Evolutionary conservation across 768 basidiomycete species (phyloP), one percentile per base, ranked within the genome.

Genomic region (Hemileccinum rubropunctum): DNA sequence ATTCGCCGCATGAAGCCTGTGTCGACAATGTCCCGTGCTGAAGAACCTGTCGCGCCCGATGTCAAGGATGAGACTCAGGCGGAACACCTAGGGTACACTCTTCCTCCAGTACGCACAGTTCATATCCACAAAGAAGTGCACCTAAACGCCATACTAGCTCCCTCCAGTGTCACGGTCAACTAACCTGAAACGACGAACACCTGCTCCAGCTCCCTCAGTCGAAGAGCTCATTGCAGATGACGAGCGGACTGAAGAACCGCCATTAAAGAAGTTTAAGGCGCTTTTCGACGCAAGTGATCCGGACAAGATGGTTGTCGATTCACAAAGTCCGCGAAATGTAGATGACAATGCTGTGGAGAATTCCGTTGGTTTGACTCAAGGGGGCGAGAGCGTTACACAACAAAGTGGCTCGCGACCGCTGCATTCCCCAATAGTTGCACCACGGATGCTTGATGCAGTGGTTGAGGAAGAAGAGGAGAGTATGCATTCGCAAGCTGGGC

Each of bases 261-360:
- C 83, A 3, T 63, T 79, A 23, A 88, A 88, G 61, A 86, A 81
- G 64, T 86, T 83, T 71, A 84, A 81, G 57, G 79, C 81, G 0
- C 71, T 88, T 11, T 88, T 86, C 53, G 86, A 88, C 15, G 78
- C 81, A 9, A 83, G 73, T 37, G 73, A 83, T 59, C 83, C 82
- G 26, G 74, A 74, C 53, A 64, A 68, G 53, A 56, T 72, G 58
- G 52, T 55, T 38, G 59, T 67, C 20, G 65, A 70, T 43, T 47
- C 55, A 10, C 43, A 55, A 5, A 48, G 48, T 34, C 32, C 52
- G 18, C 50, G 41, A 45, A 63, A 46, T 2, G 53, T 48, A 14
- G 54, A 51, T 39, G 51, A 46, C 41, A 20, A 42, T 14, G 52
- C 28, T 13, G 39, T 52, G 28, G 56, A 48, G 9, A 50, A 51